phyloP scores from a whole-genome alignment of 768 basidiomycete species.

The Suillus cothurnatus region DNA sequence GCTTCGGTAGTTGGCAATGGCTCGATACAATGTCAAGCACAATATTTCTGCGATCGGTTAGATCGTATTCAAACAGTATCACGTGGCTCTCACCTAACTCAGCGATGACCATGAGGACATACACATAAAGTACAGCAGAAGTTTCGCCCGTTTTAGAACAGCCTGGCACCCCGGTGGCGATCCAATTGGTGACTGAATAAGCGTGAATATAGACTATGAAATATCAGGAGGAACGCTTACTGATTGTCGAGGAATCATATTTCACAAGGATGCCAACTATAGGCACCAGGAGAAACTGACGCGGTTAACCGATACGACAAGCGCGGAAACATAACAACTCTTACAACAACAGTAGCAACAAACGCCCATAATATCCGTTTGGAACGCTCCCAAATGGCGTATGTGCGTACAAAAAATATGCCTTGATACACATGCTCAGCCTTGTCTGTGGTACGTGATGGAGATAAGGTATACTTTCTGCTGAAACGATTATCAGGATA shows the following conservation, averaged over 20 bases:
- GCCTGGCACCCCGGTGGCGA: not conserved
- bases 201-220: not conserved
- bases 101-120: not conserved
- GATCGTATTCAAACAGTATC: not conserved
- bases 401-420: conserved; percentile 9
- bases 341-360: not conserved
- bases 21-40: conserved; percentile 1
- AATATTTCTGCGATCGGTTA: not conserved
- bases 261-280: not conserved
- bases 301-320: not conserved
- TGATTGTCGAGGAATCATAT: not conserved
- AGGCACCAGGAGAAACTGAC: not conserved
- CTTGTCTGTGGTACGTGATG: not conserved
- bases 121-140: not conserved
- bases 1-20: not conserved
- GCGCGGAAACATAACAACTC: not conserved
- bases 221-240: not conserved
- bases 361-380: not conserved
- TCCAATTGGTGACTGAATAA: not conserved
- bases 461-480: not conserved
- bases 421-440: not conserved
- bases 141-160: conserved; percentile 1
- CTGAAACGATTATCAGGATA: not conserved
- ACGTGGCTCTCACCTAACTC: not conserved
- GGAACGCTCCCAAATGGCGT: conserved; percentile 8